Evolutionary conservation across 225 moss, liverwort and hornwort genomes (phyloP), one percentile per base, ranked within the genome.

Genomic region (Polytrichum commune): DNA sequence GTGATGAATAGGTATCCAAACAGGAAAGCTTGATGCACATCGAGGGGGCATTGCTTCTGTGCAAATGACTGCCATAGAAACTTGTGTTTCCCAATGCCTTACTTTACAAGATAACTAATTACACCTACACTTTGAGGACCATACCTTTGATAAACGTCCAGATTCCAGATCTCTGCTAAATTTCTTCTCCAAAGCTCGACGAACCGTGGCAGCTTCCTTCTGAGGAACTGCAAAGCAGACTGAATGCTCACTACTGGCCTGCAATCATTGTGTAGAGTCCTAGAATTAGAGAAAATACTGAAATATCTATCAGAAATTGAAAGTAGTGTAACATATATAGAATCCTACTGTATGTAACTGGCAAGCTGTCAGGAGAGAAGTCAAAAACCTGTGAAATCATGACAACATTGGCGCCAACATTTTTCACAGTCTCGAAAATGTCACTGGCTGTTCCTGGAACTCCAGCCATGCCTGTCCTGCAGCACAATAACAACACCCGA

Each of bases 161-260:
- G 90, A 84, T 70, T 84, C 87, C 68, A 98, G 79, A 53, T 93
- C 98, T 73, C 84, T 79, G 77, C 84, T 87, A 46, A 98, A 98
- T 76, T 80, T 93, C 18, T 55, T 83, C 83, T 91, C 93, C 84
- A 98, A 75, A 28, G 98, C 95, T 76, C 80, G 82, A 35, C 88
- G 79, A 68, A 98, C 98, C 56, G 79, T 69, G 32, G 73, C 76
- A 30, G 76, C 91, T 79, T 98, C 98, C 74, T 73, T 86, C 63
- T 74, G 86, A 5, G 98, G 98, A 58, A 98, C 89, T 55, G 98
- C 98, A 84, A 98, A 98, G 80, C 98, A 98, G 6, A 98, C 73
- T 18, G 98, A 98, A 71, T 98, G 98, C 83, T 98, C 98, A 76
- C 98, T 98, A 65, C 95, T 98, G 24, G 98, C 98, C 98, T 98